phyloP scores from a whole-genome alignment of 2,329 filamentous ascomycete genomes.

The Xylariaceae sp. region DNA sequence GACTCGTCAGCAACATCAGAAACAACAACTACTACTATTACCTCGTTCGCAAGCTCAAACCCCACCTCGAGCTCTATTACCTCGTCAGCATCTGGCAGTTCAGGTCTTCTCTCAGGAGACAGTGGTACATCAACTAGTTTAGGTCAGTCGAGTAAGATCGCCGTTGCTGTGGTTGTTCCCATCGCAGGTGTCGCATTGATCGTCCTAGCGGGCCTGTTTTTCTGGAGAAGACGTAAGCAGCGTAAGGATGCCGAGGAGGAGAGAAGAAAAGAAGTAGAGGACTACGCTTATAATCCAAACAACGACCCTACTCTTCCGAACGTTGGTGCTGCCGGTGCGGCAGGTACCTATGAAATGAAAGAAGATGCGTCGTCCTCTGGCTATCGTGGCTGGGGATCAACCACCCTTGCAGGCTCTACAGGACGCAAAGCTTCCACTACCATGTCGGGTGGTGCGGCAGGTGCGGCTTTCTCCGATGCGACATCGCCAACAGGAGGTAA shows the following conservation, averaged over 20 bases:
- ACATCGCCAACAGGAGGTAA: slow-evolving; percentile 70
- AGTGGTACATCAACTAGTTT: slow-evolving; percentile 51
- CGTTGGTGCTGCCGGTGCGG: slow-evolving; percentile 51
- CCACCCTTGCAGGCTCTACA: slow-evolving; percentile 68
- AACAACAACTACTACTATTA: slow-evolving; percentile 34
- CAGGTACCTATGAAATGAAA: slow-evolving; percentile 73
- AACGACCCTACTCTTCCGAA: slow-evolving; percentile 79
- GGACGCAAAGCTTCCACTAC: slow-evolving; percentile 89
- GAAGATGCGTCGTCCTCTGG: slow-evolving; percentile 78
- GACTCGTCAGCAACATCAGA: too few relatives aligned
- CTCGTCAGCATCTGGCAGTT: slow-evolving; percentile 28
- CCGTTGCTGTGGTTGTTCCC: slow-evolving; percentile 91
- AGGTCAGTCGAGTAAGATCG: slow-evolving; percentile 73
- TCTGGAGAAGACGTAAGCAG: slow-evolving; percentile 89
- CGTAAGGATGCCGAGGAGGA: slow-evolving; percentile 85
- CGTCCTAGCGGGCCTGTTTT: slow-evolving; percentile 75
- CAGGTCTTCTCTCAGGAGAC: slow-evolving; percentile 27
- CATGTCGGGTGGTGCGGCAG: slow-evolving; percentile 74
- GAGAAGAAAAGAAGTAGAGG: slow-evolving; percentile 93
- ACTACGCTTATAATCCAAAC: slow-evolving; percentile 98
- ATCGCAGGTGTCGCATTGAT: slow-evolving; percentile 86
- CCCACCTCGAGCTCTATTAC: slow-evolving; percentile 16
- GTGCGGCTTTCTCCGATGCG: slow-evolving; percentile 74
- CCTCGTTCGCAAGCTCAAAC: slow-evolving; percentile 31
- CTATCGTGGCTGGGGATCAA: slow-evolving; percentile 94